Conservation (phyloP, 2,329 filamentous ascomycete genomes). For the Ophiostoma populinum region DNA sequence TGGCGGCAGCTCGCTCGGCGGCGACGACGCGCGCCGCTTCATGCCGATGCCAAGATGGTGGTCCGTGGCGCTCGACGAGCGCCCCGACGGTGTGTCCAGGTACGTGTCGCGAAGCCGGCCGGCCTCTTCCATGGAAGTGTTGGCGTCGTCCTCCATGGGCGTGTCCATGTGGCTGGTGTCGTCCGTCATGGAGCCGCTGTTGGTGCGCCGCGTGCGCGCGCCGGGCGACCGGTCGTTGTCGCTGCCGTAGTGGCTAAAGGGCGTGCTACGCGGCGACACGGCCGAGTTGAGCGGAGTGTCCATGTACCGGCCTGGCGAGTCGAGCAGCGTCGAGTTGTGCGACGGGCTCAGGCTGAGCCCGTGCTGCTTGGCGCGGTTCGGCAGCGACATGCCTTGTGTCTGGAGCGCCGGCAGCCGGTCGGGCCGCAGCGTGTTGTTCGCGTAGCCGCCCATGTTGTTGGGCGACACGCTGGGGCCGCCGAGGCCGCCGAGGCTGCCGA, state of each 20-base stretch:
- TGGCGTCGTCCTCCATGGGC: constrained; percentile 31
- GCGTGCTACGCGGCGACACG: constrained; percentile 26
- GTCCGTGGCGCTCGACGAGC: constrained; percentile 16
- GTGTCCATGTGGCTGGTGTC: constrained; percentile 28
- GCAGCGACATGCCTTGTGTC: constrained; percentile 27
- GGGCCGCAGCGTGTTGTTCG: not conserved
- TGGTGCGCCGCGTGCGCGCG: constrained; percentile 29
- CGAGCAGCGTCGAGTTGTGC: constrained; percentile 18
- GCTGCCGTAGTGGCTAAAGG: constrained; percentile 20
- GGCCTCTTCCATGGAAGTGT: constrained; percentile 29
- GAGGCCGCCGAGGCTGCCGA: constrained; percentile 23
- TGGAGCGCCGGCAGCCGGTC: constrained; percentile 23
- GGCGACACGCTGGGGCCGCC: constrained; percentile 17
- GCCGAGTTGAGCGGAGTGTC: constrained; percentile 32
- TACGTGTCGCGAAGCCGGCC: constrained; percentile 24
- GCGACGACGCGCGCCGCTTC: constrained; percentile 39
- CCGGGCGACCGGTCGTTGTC: constrained; percentile 30
- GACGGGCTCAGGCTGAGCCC: constrained; percentile 10
- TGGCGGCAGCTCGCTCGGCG: constrained; percentile 26
- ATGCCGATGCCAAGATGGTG: constrained; percentile 28
- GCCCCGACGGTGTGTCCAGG: constrained; percentile 23
- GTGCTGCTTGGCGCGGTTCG: constrained; percentile 24
- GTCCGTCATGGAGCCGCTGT: constrained; percentile 27
- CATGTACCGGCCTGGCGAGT: constrained; percentile 25
- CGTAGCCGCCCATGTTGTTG: not conserved